Evolutionary conservation across 2,329 filamentous ascomycete species (phyloP).

Genomic region (Dryadomyces quercus-mongolicae): DNA sequence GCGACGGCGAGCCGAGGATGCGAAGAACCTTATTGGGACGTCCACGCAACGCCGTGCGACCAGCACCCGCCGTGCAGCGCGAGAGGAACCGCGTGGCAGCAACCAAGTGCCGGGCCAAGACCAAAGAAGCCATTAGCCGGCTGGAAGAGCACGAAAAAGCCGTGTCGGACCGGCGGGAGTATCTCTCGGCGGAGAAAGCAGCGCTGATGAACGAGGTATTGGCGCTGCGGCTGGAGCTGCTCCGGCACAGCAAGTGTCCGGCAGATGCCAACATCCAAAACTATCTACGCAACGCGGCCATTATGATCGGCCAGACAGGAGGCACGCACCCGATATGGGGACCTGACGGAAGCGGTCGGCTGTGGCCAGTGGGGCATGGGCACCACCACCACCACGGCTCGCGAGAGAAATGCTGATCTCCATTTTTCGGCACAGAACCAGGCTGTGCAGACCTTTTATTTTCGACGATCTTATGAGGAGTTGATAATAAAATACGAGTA

Average conservation of each 20-base stretch:
- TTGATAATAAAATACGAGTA: not conserved
- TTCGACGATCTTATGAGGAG: too few relatives aligned
- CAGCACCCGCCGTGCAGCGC: conserved; percentile 5
- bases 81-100: conserved; percentile 19
- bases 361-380: not conserved
- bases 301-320: conserved; percentile 7
- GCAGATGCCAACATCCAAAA: conserved; percentile 15
- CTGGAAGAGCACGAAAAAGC: conserved; percentile 15
- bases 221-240: conserved; percentile 18
- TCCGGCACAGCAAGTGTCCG: conserved; percentile 17
- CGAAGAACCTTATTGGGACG: not conserved
- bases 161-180: conserved; percentile 8
- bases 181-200: conserved; percentile 12
- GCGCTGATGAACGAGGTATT: conserved; percentile 18
- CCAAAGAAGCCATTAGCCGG: conserved; percentile 14
- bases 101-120: conserved; percentile 19
- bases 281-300: conserved; percentile 16
- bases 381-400: not conserved
- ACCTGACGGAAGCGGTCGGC: conserved; percentile 4
- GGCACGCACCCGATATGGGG: conserved; percentile 9
- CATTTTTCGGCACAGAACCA: not conserved
- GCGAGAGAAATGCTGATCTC: not conserved
- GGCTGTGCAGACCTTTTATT: not conserved
- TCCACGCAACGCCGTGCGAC: not conserved
- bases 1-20: not conserved